Conservation (phyloP, 768 basidiomycete genomes). For the Leccinum obscurum region DNA sequence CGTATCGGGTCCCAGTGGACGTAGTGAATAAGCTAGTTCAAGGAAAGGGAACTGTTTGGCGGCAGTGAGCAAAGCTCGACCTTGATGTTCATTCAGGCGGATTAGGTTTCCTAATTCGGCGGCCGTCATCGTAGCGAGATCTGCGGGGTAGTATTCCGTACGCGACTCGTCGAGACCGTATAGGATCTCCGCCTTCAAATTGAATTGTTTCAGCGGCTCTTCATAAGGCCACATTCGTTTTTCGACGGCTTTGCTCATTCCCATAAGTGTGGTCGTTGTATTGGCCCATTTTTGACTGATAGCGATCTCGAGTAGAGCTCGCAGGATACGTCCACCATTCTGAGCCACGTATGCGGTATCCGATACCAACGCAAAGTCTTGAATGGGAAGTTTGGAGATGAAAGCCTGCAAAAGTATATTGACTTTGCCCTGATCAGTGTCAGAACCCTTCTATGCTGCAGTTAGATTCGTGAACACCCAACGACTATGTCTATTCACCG, state of each 20-base stretch:
- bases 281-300: constrained; percentile 91
- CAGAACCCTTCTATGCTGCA: constrained; percentile 55
- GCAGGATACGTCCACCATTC: constrained; percentile 90
- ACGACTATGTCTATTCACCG: constrained; percentile 44
- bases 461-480: background rate
- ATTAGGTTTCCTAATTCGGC: constrained; percentile 74
- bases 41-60: constrained; percentile 85
- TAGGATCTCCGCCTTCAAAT: constrained; percentile 73
- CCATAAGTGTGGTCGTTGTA: constrained; percentile 75
- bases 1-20: constrained; percentile 82
- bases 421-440: constrained; percentile 78
- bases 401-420: constrained; percentile 92
- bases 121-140: constrained; percentile 68
- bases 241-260: constrained; percentile 91
- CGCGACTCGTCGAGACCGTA: constrained; percentile 79
- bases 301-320: constrained; percentile 94
- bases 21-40: constrained; percentile 62
- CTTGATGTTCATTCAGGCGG: constrained; percentile 85
- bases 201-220: constrained; percentile 83
- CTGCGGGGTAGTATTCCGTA: constrained; percentile 73
- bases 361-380: constrained; percentile 96
- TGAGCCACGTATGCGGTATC: constrained; percentile 94
- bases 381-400: constrained; percentile 77
- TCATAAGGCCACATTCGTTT: constrained; percentile 94
- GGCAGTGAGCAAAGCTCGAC: constrained; percentile 71